phyloP scores from a whole-genome alignment of 2,329 filamentous ascomycete genomes.

The Dendryphion nanum region DNA sequence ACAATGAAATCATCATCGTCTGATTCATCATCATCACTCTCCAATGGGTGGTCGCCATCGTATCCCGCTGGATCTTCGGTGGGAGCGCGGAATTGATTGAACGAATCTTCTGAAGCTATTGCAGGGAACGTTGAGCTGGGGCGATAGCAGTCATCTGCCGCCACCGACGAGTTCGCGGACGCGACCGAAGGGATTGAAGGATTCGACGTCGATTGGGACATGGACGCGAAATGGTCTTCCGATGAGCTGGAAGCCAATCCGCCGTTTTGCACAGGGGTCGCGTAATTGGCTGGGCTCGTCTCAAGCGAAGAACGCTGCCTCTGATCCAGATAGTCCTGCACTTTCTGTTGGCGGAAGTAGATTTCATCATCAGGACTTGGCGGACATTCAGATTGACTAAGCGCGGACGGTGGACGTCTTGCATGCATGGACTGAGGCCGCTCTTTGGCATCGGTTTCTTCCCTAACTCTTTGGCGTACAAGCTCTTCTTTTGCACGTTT shows the following conservation, averaged over 20 bases:
- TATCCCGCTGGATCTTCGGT: slow-evolving; percentile 39
- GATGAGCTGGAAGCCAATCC: slow-evolving; percentile 46
- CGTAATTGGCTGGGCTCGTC: slow-evolving; percentile 39
- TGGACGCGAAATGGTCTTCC: slow-evolving; percentile 48
- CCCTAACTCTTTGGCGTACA: slow-evolving; percentile 32
- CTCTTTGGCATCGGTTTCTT: slow-evolving; percentile 28
- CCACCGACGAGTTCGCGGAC: slow-evolving; percentile 48
- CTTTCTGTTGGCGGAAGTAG: slow-evolving; percentile 23
- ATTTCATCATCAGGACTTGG: slow-evolving; percentile 48
- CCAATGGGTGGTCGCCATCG: slow-evolving; percentile 40
- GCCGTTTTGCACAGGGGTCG: slow-evolving; percentile 16
- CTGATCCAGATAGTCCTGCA: slow-evolving; percentile 29
- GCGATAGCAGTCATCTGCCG: slow-evolving; percentile 33
- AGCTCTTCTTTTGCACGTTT: slow-evolving; percentile 40
- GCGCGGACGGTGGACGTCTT: slow-evolving; percentile 25
- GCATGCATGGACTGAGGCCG: slow-evolving; percentile 18
- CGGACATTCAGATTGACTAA: slow-evolving; percentile 42
- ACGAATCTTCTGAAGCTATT: slow-evolving; percentile 35
- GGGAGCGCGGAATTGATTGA: slow-evolving; percentile 25
- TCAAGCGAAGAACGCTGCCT: slow-evolving; percentile 34
- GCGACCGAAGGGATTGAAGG: slow-evolving; percentile 52
- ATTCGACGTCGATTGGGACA: slow-evolving; percentile 51
- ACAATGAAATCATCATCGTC: slow-evolving; percentile 43
- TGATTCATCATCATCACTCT: slow-evolving; percentile 42
- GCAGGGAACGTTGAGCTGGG: slow-evolving; percentile 18